These are phyloP conservation scores for Ormosia semicastrata DNA, from an alignment of 306 rosid genomes.

Conservation along the genomic window DNA sequence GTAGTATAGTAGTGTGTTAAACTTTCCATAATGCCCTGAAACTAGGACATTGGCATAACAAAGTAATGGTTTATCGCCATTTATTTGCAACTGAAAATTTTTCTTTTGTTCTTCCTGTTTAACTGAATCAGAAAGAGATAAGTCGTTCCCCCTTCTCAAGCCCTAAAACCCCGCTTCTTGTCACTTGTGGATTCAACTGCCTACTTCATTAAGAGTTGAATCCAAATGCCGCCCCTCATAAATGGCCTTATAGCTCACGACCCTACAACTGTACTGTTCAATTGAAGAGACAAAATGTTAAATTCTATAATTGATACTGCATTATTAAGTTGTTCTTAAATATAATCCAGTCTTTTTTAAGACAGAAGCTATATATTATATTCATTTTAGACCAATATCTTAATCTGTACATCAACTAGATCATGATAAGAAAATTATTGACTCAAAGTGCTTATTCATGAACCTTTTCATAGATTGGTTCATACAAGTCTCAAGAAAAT, in stretches of 20 bases:
- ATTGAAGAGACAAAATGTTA: neutral
- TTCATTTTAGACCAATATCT: neutral
- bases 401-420: slow-evolving; percentile 18
- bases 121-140: neutral
- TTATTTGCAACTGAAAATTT: neutral
- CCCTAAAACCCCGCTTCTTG: neutral
- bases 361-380: neutral
- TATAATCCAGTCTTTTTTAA: neutral
- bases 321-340: neutral
- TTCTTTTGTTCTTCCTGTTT: neutral
- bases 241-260: too few species aligned
- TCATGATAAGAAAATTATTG: slow-evolving; percentile 21
- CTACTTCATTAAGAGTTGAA: neutral
- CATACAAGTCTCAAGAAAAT: neutral
- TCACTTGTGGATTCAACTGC: neutral
- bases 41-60: neutral
- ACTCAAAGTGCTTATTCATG: slow-evolving; percentile 34
- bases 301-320: neutral
- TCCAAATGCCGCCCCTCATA: too few species aligned
- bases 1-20: neutral
- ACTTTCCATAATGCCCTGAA: neutral
- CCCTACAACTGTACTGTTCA: neutral
- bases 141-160: too few species aligned
- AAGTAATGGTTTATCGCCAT: neutral
- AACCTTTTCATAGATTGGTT: slow-evolving; percentile 32